Percentiles rank a stretch among this genome's conserved stretches.
Evolutionary conservation across 768 basidiomycete species (phyloP).

Genomic region (Butyriboletus loyo): DNA sequence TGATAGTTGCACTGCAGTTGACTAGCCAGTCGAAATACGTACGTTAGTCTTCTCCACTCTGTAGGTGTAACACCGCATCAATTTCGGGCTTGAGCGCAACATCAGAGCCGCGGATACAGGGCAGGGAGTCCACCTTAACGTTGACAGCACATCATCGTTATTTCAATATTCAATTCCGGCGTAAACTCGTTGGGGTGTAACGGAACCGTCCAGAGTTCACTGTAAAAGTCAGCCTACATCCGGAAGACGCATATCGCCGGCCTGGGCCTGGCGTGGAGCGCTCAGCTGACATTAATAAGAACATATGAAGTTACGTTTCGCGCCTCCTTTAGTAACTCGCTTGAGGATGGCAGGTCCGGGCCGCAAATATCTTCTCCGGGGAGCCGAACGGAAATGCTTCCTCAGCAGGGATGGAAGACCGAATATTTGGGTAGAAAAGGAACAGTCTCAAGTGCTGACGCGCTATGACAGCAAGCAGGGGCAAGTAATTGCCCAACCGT

Average conservation of each 20-base stretch:
- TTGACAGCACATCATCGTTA: too few relatives aligned
- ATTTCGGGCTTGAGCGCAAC: neutral
- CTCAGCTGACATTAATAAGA: neutral
- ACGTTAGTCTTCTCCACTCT: neutral
- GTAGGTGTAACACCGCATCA: neutral
- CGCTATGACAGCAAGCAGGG: neutral
- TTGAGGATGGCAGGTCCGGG: neutral
- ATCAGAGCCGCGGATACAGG: neutral
- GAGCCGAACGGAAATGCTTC: too few relatives aligned
- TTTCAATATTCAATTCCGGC: too few relatives aligned
- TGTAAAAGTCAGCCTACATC: neutral
- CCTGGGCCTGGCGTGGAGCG: neutral
- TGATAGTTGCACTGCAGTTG: neutral
- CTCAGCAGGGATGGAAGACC: neutral
- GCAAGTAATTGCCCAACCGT: neutral
- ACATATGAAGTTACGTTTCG: neutral
- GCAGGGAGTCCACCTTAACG: too few relatives aligned
- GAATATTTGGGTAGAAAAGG: neutral
- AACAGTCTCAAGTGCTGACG: neutral
- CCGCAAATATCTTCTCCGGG: neutral
- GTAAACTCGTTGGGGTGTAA: neutral
- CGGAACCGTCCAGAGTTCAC: neutral
- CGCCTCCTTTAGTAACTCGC: neutral
- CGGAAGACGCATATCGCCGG: neutral
- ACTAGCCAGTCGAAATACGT: neutral